These are phyloP conservation scores for Ophiocordyceps sinensis DNA, from an alignment of 2,329 filamentous ascomycete species.

Conservation along the genomic window DNA sequence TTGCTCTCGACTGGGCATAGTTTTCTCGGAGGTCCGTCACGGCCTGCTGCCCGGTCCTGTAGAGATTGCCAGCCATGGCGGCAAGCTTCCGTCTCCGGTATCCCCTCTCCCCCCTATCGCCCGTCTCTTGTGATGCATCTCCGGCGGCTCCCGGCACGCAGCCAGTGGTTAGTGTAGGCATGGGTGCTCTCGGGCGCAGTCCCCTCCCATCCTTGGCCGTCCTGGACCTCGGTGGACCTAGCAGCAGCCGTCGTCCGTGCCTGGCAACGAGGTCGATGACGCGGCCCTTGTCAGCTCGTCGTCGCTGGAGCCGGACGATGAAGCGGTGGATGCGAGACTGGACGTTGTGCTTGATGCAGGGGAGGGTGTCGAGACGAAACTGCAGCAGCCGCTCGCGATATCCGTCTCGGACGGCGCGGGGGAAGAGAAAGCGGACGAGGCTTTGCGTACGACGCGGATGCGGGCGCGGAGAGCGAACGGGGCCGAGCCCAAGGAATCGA, in stretches of 20 bases:
- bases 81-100: constrained; percentile 67
- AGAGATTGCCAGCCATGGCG: constrained; percentile 42
- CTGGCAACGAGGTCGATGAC: constrained; percentile 27
- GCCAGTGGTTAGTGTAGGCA: constrained; percentile 13
- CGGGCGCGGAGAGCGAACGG: constrained; percentile 8
- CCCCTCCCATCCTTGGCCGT: constrained; percentile 17
- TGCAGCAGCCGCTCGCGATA: constrained; percentile 52
- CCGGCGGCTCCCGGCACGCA: constrained; percentile 13
- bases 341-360: constrained; percentile 51
- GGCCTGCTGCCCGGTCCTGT: constrained; percentile 39
- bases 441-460: constrained; percentile 28
- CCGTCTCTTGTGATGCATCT: constrained; percentile 10
- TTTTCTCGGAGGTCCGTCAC: constrained; percentile 45
- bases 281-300: constrained; percentile 31
- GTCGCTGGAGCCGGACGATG: constrained; percentile 49
- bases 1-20: constrained; percentile 37
- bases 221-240: constrained; percentile 16
- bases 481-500: constrained; percentile 21
- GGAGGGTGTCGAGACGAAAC: constrained; percentile 63
- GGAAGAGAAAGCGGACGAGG: constrained; percentile 54
- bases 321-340: constrained; percentile 68
- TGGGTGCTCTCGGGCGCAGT: constrained; percentile 13
- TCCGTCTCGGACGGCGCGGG: constrained; percentile 43
- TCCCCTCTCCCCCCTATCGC: constrained; percentile 41
- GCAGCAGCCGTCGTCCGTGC: constrained; percentile 29